Conservation (phyloP, 2,329 filamentous ascomycete species). For the Conoideocrella luteorostrata region DNA sequence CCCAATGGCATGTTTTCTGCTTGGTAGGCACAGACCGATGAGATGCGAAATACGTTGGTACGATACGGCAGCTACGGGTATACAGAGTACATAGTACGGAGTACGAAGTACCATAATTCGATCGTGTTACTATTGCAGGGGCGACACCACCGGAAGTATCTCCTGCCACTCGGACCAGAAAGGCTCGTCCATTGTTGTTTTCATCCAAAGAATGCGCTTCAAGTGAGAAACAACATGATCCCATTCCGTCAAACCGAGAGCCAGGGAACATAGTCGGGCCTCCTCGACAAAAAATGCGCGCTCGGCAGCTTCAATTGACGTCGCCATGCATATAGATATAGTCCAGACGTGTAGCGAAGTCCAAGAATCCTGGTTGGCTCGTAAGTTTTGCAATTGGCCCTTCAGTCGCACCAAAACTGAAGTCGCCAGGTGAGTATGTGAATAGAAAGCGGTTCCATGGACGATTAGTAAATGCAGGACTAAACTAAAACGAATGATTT, state of each 20-base stretch:
- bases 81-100: too few relatives aligned
- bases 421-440: slow-evolving; percentile 33
- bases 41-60: too few relatives aligned
- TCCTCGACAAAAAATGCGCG: slow-evolving; percentile 22
- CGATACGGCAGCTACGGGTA: too few relatives aligned
- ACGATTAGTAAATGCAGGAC: slow-evolving; percentile 46
- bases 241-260: background rate
- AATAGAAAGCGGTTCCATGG: slow-evolving; percentile 51
- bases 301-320: slow-evolving; percentile 21
- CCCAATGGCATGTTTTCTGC: too few relatives aligned
- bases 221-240: background rate
- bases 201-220: background rate
- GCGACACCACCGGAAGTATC: too few relatives aligned
- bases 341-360: slow-evolving; percentile 35
- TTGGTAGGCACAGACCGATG: too few relatives aligned
- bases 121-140: too few relatives aligned
- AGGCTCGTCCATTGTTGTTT: background rate
- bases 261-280: slow-evolving; percentile 10
- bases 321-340: slow-evolving; percentile 33
- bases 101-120: too few relatives aligned
- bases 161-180: background rate
- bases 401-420: slow-evolving; percentile 27
- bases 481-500: slow-evolving; percentile 40
- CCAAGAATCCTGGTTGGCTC: slow-evolving; percentile 7
- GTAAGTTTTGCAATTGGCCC: slow-evolving; percentile 20